phyloP scores from a whole-genome alignment of 345 rosid species.

The Kernera saxatilis region DNA sequence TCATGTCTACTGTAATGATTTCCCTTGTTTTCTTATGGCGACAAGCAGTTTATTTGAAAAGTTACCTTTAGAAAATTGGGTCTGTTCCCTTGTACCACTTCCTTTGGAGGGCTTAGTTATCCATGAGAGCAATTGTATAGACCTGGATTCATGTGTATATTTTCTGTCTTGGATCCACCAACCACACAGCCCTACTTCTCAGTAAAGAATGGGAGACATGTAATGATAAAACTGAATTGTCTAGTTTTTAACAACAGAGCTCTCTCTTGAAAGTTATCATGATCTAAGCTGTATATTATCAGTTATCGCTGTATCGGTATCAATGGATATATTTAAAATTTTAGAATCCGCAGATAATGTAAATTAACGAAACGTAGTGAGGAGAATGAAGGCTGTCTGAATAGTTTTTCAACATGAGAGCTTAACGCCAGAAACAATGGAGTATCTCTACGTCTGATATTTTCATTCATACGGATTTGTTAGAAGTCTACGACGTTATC shows the following conservation, averaged over 20 bases:
- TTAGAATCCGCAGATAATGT: too few relatives aligned
- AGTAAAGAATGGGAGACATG: slow-evolving; percentile 17
- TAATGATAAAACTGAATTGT: slow-evolving; percentile 13
- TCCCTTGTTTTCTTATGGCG: slow-evolving; percentile 8
- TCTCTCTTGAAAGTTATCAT: slow-evolving; percentile 10
- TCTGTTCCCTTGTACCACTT: neutral
- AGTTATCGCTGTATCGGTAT: too few relatives aligned
- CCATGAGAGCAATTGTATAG: slow-evolving; percentile 7
- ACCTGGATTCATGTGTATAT: slow-evolving; percentile 11
- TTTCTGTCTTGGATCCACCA: slow-evolving; percentile 13
- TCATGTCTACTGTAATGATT: neutral
- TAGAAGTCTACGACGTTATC: slow-evolving; percentile 17
- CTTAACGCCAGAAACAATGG: too few relatives aligned
- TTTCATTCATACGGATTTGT: neutral
- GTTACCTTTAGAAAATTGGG: neutral
- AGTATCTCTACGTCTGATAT: neutral
- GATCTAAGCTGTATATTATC: too few relatives aligned
- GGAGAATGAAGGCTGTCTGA: too few relatives aligned
- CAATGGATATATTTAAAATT: too few relatives aligned
- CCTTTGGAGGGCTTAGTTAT: slow-evolving; percentile 3
- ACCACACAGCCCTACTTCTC: slow-evolving; percentile 11
- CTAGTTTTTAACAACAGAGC: slow-evolving; percentile 15
- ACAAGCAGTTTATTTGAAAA: slow-evolving; percentile 14
- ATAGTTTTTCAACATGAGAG: too few relatives aligned
- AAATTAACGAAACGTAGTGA: too few relatives aligned